Evolutionary conservation across 495 filamentous ascomycete genomes (phyloP).

Genomic region (Neurospora discreta): DNA sequence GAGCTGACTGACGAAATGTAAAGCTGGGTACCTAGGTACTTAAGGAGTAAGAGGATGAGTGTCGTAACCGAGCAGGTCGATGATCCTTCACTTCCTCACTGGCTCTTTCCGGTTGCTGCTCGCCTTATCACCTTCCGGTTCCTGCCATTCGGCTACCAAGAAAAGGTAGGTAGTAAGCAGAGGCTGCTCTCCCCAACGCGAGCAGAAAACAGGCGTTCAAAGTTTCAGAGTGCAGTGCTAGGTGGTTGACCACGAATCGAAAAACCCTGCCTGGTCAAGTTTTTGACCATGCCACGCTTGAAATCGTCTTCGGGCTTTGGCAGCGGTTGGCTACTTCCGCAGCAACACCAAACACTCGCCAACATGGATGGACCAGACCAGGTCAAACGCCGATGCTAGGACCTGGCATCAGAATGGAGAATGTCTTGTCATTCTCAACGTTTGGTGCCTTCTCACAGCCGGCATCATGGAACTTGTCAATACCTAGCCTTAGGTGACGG

Average conservation of each 20-base stretch:
- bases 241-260: background rate
- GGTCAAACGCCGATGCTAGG: background rate
- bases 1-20: background rate
- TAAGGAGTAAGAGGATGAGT: background rate
- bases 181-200: too few relatives aligned
- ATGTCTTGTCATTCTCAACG: background rate
- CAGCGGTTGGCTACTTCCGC: background rate
- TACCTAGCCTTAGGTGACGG: fast-evolving
- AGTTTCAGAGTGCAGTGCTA: background rate
- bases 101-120: background rate
- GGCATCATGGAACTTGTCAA: background rate
- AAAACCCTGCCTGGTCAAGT: background rate
- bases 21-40: too few relatives aligned
- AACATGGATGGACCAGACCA: background rate
- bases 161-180: background rate
- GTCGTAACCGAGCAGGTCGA: too few relatives aligned
- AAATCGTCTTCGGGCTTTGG: background rate
- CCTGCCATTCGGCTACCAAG: background rate
- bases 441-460: background rate
- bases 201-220: background rate
- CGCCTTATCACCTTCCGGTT: background rate
- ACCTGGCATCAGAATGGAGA: background rate
- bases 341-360: background rate
- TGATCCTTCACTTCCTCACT: background rate
- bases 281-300: background rate